Evolutionary conservation across 441 rosid genomes (phyloP).

Genomic region (Syzygium syzygioides): DNA sequence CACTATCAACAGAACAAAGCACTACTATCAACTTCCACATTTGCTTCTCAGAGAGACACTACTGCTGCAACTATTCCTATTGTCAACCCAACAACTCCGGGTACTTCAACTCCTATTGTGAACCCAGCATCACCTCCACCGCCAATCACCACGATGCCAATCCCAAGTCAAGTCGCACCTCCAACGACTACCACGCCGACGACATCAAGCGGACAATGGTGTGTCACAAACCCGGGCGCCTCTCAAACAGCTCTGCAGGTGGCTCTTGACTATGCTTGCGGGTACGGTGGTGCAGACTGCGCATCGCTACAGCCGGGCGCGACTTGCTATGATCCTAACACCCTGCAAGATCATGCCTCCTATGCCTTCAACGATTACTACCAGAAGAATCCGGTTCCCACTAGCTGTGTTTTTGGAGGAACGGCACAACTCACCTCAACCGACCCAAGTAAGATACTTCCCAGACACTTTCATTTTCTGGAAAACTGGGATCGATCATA

Average conservation of each 20-base stretch:
- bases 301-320: conserved; percentile 65
- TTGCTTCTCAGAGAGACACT: conserved; percentile 28
- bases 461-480: neutral
- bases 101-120: conserved; percentile 25
- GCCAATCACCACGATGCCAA: conserved; percentile 11
- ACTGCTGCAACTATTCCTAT: conserved; percentile 39
- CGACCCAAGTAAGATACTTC: conserved; percentile 76
- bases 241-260: conserved; percentile 79
- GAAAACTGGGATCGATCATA: neutral
- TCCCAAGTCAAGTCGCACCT: neutral
- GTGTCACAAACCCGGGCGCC: conserved; percentile 70
- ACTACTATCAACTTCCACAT: conserved; percentile 17
- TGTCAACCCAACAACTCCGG: conserved; percentile 69
- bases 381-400: conserved; percentile 88
- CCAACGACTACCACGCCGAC: conserved; percentile 27
- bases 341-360: conserved; percentile 77
- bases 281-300: conserved; percentile 94
- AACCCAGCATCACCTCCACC: conserved; percentile 24
- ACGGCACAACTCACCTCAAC: conserved; percentile 69
- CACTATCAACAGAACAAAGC: conserved; percentile 22
- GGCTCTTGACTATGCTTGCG: conserved; percentile 95
- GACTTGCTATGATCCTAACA: conserved; percentile 74
- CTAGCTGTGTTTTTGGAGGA: conserved; percentile 91
- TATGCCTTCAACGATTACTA: conserved; percentile 94
- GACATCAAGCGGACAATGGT: conserved; percentile 63